phyloP scores from a whole-genome alignment of 176 grass and related monocot species.

The Carex cristatella region DNA sequence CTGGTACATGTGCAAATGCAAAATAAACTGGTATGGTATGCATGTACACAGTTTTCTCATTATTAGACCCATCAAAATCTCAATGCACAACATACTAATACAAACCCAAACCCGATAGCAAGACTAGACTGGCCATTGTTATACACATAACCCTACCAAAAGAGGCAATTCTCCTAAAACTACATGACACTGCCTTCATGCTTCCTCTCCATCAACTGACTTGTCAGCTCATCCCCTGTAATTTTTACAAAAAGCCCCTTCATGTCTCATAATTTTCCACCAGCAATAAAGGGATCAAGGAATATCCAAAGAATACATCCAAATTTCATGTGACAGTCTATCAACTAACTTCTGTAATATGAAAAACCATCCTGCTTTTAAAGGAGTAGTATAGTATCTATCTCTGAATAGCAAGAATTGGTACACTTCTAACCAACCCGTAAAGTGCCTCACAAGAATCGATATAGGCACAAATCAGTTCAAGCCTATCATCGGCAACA shows the following conservation, averaged over 20 bases:
- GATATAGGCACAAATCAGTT: neutral
- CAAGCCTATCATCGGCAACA: neutral
- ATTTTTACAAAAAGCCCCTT: neutral
- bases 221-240: neutral
- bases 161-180: no score
- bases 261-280: neutral
- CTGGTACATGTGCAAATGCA: constrained; percentile 33
- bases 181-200: neutral
- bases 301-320: neutral
- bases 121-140: no score
- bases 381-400: no score
- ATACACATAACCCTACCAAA: no score
- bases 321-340: neutral
- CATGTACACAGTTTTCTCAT: no score
- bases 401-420: no score
- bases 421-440: no score
- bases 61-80: no score
- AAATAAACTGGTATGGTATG: no score
- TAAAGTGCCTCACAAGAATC: neutral
- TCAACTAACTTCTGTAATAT: neutral
- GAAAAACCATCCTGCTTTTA: neutral
- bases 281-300: neutral
- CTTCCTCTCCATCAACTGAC: neutral
- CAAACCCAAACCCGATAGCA: neutral
- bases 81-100: neutral